phyloP scores from a whole-genome alignment of 108 stramenopile genomes.

The Bacterosira constricta region DNA sequence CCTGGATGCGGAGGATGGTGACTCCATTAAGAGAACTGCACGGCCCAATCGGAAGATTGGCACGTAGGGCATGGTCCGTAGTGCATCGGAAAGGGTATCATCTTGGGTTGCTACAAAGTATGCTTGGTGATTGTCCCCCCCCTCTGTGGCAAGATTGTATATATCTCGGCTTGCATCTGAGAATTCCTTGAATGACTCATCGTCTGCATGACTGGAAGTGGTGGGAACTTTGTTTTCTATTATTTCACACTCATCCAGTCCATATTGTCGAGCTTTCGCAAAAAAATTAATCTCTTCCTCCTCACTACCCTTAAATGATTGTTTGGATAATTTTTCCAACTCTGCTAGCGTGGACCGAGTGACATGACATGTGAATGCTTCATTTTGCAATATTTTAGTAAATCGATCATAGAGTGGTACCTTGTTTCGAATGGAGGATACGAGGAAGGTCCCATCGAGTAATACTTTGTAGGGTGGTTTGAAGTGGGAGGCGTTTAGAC shows the following conservation, averaged over 20 bases:
- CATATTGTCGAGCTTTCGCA: constrained; percentile 49
- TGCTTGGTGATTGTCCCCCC: constrained; percentile 38
- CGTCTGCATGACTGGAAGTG: background rate
- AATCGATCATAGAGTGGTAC: constrained; percentile 60
- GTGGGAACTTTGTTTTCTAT: constrained; percentile 39
- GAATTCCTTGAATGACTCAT: constrained; percentile 33
- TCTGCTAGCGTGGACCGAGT: constrained; percentile 58
- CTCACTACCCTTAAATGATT: background rate
- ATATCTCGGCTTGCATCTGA: constrained; percentile 50
- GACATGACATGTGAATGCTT: constrained; percentile 36
- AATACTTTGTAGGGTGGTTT: constrained; percentile 71
- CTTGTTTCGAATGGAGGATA: constrained; percentile 66
- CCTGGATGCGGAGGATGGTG: constrained; percentile 70
- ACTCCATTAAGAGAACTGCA: constrained; percentile 75
- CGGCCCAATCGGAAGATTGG: constrained; percentile 72
- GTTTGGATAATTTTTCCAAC: constrained; percentile 38
- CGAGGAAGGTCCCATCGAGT: constrained; percentile 80
- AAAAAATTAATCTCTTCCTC: constrained; percentile 25
- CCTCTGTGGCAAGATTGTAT: constrained; percentile 25
- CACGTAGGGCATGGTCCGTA: constrained; percentile 57
- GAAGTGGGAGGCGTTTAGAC: constrained; percentile 63
- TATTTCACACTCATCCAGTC: constrained; percentile 63
- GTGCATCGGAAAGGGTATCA: constrained; percentile 59
- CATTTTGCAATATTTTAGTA: constrained; percentile 52
- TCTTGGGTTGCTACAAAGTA: constrained; percentile 87